A percentile compares a stretch with the other conserved stretches of the same genome.
phyloP scores from a whole-genome alignment of 768 basidiomycete species.

The Trametes meyenii region DNA sequence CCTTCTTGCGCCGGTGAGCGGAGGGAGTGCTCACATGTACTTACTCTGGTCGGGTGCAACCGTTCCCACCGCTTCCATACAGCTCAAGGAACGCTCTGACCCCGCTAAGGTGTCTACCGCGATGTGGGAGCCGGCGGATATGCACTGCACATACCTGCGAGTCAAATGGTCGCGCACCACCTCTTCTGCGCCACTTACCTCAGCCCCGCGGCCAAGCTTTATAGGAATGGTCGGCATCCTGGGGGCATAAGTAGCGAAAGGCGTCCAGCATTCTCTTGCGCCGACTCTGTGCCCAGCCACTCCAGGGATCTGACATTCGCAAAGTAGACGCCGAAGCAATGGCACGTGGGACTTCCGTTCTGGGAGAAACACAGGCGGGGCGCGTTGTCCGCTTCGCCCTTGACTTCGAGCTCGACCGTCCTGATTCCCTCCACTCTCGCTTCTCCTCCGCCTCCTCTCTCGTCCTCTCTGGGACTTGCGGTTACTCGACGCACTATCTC shows the following conservation, averaged over 20 bases:
- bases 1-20: too few relatives aligned
- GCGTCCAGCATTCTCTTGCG: background rate
- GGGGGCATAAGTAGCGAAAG: background rate
- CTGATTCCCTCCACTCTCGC: slow-evolving; percentile 3
- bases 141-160: too few relatives aligned
- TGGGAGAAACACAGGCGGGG: slow-evolving; percentile 1
- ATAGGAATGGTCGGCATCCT: background rate
- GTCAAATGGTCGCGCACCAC: too few relatives aligned
- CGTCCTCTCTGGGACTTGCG: background rate
- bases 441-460: background rate
- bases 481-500: background rate
- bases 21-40: too few relatives aligned
- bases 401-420: slow-evolving; percentile 5
- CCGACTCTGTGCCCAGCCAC: background rate
- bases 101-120: background rate
- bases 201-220: background rate
- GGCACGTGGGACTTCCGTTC: slow-evolving; percentile 16
- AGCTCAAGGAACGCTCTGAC: background rate
- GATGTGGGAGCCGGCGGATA: background rate
- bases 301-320: background rate
- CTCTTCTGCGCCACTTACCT: background rate
- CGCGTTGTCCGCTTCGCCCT: slow-evolving; percentile 12
- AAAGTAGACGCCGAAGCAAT: background rate
- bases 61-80: background rate
- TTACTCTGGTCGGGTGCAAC: too few relatives aligned